A percentile compares a stretch with the other conserved stretches of the same genome.
phyloP scores from a whole-genome alignment of 1,284 basidiomycete species.

The Marasmius fiardii region DNA sequence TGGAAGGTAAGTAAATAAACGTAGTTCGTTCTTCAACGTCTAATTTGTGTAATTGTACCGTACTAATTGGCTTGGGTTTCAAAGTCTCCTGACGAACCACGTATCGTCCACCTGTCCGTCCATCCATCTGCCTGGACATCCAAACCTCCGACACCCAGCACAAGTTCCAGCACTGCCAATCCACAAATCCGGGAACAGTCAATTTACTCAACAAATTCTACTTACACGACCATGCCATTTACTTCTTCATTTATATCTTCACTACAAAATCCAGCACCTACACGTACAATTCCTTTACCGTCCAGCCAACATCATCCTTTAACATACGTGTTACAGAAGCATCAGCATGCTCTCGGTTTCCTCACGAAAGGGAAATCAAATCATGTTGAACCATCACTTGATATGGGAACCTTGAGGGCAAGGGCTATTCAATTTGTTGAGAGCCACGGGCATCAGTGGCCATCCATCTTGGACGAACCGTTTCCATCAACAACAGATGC shows the following conservation, averaged over 20 bases:
- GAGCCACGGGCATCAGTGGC: conserved; percentile 58
- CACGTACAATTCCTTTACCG: conserved; percentile 11
- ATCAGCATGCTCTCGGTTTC: conserved; percentile 43
- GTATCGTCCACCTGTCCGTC: conserved; percentile 70
- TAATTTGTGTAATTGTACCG: conserved; percentile 1
- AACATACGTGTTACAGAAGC: conserved; percentile 40
- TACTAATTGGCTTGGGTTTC: not conserved
- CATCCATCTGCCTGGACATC: conserved; percentile 71
- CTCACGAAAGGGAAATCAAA: conserved; percentile 29
- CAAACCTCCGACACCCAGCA: conserved; percentile 35
- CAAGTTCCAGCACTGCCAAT: not conserved
- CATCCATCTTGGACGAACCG: conserved; percentile 54
- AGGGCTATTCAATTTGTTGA: conserved; percentile 31
- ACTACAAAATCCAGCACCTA: conserved; percentile 6
- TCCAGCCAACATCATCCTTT: conserved; percentile 22
- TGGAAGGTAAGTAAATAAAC: conserved; percentile 55
- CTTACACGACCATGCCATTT: conserved; percentile 12
- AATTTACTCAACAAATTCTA: conserved; percentile 1
- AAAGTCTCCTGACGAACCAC: conserved; percentile 54
- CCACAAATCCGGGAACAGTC: not conserved
- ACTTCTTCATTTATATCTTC: conserved; percentile 11
- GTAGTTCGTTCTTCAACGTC: conserved; percentile 5
- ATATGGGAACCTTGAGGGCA: conserved; percentile 20
- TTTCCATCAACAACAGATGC: conserved; percentile 36
- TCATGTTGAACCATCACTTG: conserved; percentile 17